Percentiles rank a stretch among this genome's conserved stretches.
These are phyloP conservation scores for Zea mays DNA, from an alignment of 176 grass and related monocot species.

Conservation along the genomic window DNA sequence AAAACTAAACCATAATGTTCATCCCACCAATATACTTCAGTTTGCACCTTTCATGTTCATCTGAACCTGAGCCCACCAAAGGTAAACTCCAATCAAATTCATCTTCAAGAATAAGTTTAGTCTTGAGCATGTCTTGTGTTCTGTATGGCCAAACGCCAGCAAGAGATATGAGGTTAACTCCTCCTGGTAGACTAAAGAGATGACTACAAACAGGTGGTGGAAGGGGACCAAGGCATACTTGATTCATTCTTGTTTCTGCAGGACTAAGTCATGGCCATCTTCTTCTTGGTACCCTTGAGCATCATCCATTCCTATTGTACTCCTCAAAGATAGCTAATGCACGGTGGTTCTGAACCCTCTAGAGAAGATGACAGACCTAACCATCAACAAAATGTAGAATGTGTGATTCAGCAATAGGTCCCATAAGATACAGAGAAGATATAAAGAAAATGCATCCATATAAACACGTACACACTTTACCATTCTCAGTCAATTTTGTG, in stretches of 20 bases:
- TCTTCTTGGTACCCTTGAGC: neutral
- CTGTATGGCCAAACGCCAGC: conserved; percentile 35
- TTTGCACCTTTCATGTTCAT: conserved; percentile 3
- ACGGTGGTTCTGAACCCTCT: no score
- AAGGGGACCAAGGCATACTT: conserved; percentile 30
- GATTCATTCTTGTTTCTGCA: conserved; percentile 53
- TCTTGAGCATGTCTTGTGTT: conserved; percentile 73
- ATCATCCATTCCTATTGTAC: no score
- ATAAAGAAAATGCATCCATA: no score
- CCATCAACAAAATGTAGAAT: no score
- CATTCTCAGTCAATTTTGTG: no score
- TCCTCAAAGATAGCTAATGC: no score
- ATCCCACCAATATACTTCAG: conserved; percentile 71
- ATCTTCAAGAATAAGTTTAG: conserved; percentile 55
- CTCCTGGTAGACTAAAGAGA: no score
- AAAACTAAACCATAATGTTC: conserved; percentile 48
- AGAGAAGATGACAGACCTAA: no score
- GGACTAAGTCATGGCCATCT: conserved; percentile 17
- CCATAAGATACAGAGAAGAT: no score
- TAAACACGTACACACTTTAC: no score
- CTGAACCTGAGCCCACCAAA: conserved; percentile 38
- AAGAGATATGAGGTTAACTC: neutral
- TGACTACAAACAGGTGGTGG: neutral
- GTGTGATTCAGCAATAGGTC: no score
- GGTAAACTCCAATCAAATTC: conserved; percentile 5